These are phyloP conservation scores for Trichoderma simmonsii DNA, from an alignment of 2,329 filamentous ascomycete species.

Conservation along the genomic window DNA sequence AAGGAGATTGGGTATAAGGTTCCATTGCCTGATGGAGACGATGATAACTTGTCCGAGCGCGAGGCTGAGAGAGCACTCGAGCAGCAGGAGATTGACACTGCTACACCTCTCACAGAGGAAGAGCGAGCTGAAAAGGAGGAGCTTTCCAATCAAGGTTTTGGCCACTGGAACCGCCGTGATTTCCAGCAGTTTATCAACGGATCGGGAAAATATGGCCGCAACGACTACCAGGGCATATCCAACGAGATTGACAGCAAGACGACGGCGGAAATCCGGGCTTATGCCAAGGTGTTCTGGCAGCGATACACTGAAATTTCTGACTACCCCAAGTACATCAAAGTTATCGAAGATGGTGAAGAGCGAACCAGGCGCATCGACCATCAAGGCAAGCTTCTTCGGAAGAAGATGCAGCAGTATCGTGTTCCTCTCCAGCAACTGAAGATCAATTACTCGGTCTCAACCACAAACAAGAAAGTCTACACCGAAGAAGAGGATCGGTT, in stretches of 20 bases:
- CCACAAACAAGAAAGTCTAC: constrained; percentile 99
- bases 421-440: constrained; percentile 96
- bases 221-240: constrained; percentile 80
- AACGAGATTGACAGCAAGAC: constrained; percentile 90
- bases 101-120: constrained; percentile 80
- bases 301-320: constrained; percentile 88
- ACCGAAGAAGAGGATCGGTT: constrained; percentile 98
- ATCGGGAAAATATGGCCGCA: constrained; percentile 86
- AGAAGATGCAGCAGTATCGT: constrained; percentile 96
- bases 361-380: constrained; percentile 84
- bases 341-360: constrained; percentile 91
- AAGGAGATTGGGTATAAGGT: constrained; percentile 97
- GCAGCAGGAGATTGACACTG: constrained; percentile 90
- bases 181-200: constrained; percentile 98
- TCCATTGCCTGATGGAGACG: constrained; percentile 80
- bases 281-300: constrained; percentile 95
- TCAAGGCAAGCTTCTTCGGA: constrained; percentile 86
- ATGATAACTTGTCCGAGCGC: constrained; percentile 80
- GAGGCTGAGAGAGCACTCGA: constrained; percentile 84
- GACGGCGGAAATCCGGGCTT: constrained; percentile 78
- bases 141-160: constrained; percentile 81
- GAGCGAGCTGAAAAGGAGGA: constrained; percentile 83
- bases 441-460: constrained; percentile 98
- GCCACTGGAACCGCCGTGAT: constrained; percentile 93
- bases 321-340: constrained; percentile 81